Evolutionary conservation across 1,284 basidiomycete genomes (phyloP).

Genomic region (Wallemia hederae): DNA sequence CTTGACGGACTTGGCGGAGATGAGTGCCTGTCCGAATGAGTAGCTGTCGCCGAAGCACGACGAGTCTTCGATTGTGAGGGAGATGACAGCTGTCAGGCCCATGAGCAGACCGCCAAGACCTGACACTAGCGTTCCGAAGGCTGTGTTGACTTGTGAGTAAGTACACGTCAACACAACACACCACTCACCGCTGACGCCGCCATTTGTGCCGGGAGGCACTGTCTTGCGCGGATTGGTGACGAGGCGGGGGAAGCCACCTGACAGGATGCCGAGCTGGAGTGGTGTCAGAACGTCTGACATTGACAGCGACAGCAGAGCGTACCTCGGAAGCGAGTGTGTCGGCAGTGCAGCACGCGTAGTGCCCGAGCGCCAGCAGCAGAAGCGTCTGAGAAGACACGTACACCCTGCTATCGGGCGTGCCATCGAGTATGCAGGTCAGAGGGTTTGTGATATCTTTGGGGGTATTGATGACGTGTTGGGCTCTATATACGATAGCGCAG

Average conservation of each 20-base stretch:
- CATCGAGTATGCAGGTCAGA: conserved; percentile 23
- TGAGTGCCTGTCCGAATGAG: conserved; percentile 12
- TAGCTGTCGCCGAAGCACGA: conserved; percentile 20
- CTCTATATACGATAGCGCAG: conserved; percentile 34
- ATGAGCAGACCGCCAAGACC: conserved; percentile 41
- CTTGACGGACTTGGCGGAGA: conserved; percentile 7
- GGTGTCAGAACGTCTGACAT: conserved; percentile 12
- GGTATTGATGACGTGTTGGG: conserved; percentile 20
- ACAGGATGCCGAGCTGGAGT: conserved; percentile 40
- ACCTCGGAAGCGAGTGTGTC: conserved; percentile 46
- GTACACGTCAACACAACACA: neutral
- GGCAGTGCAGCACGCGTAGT: conserved; percentile 53
- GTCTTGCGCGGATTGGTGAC: conserved; percentile 32
- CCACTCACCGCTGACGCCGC: conserved; percentile 26
- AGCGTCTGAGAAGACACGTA: conserved; percentile 25
- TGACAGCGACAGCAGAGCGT: neutral
- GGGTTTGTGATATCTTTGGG: conserved; percentile 12
- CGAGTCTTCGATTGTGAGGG: conserved; percentile 33
- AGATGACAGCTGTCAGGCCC: conserved; percentile 28
- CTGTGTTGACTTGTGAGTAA: conserved; percentile 16
- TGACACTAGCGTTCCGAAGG: conserved; percentile 42
- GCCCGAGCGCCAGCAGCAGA: conserved; percentile 36
- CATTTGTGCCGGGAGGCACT: conserved; percentile 76
- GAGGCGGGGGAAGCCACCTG: conserved; percentile 32
- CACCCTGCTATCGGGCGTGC: conserved; percentile 15